Evolutionary conservation across 75 land plant species (phyloP).

Genomic region (Cunninghamia lanceolata): DNA sequence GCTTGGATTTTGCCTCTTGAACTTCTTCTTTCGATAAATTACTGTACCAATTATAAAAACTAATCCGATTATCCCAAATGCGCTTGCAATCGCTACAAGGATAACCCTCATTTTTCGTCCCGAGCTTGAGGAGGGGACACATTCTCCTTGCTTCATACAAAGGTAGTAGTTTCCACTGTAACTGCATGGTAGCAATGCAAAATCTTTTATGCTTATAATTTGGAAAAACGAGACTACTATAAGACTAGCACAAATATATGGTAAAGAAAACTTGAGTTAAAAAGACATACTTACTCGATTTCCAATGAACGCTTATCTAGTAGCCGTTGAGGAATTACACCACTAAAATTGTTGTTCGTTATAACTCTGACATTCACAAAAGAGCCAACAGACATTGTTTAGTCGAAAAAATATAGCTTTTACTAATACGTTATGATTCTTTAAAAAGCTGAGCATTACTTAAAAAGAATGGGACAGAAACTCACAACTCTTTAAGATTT

Average conservation of each 20-base stretch:
- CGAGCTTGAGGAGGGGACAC: neutral
- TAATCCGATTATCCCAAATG: neutral
- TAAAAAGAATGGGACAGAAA: neutral
- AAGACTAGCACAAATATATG: neutral
- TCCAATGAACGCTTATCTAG: neutral
- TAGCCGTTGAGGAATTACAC: neutral
- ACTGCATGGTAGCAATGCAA: neutral
- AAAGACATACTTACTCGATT: neutral
- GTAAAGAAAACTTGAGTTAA: neutral
- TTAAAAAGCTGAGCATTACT: neutral
- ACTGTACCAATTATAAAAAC: neutral
- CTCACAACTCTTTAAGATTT: neutral
- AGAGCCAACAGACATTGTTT: no score
- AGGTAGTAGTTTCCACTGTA: conserved; percentile 2
- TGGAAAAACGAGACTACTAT: neutral
- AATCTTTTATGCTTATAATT: neutral
- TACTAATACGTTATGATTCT: neutral
- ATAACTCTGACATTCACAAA: neutral
- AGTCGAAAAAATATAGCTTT: neutral
- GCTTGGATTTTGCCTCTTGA: neutral
- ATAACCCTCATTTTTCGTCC: neutral
- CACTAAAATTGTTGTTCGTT: neutral
- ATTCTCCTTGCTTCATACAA: neutral
- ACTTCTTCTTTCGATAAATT: neutral
- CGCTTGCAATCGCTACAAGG: neutral